Conservation (phyloP, 164 flowering plant species). For the Houttuynia cordata region DNA sequence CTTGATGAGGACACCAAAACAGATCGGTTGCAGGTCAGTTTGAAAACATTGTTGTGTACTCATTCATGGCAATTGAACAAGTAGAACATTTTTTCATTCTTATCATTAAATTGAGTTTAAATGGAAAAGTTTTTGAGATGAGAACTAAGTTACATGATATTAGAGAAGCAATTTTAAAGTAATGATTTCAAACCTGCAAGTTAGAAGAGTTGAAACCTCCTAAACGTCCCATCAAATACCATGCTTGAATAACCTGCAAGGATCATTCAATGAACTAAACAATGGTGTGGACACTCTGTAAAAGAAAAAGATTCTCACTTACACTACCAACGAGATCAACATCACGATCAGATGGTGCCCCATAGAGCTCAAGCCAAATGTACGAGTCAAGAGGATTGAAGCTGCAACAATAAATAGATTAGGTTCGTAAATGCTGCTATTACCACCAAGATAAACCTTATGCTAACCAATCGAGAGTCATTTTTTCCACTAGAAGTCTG, state of each 20-base stretch:
- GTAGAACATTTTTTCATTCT: not conserved
- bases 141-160: not conserved
- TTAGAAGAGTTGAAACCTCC: constrained; percentile 84
- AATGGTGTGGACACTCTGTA: not conserved
- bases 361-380: constrained; percentile 85
- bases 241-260: constrained; percentile 77
- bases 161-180: not conserved
- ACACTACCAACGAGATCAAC: constrained; percentile 87
- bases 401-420: constrained; percentile 26
- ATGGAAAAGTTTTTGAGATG: not conserved
- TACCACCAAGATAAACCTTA: too few species aligned
- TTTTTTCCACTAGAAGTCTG: too few species aligned
- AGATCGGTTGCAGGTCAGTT: not conserved
- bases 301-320: constrained; percentile 14
- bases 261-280: not conserved
- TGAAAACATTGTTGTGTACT: not conserved
- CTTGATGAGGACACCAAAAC: not conserved
- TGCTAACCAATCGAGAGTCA: too few species aligned
- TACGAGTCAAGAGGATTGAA: constrained; percentile 72
- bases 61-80: not conserved
- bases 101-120: too few species aligned
- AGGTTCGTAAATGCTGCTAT: not conserved
- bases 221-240: constrained; percentile 92
- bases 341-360: constrained; percentile 83
- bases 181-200: constrained; percentile 46